A percentile compares a stretch with the other conserved stretches of the same genome.
These are phyloP conservation scores for Durotheca rogersii DNA, from an alignment of 495 filamentous ascomycete species.

Conservation along the genomic window DNA sequence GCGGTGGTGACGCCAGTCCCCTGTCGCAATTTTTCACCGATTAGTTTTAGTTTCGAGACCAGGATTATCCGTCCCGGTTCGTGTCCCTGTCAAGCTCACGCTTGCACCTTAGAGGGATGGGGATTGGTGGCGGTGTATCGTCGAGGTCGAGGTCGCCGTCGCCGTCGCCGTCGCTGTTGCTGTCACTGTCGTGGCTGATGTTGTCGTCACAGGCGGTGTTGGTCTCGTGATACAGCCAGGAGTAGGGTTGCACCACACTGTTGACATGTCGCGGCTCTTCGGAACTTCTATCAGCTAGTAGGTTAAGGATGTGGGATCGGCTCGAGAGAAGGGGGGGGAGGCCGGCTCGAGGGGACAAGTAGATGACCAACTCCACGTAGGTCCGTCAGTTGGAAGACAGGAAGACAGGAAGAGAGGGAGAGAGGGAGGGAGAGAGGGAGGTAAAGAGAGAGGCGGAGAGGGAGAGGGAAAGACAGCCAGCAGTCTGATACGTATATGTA, in stretches of 20 bases:
- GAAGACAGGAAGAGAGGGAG: not conserved
- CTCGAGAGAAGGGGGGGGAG: too few relatives aligned
- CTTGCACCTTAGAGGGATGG: too few relatives aligned
- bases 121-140: too few relatives aligned
- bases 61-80: not conserved
- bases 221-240: constrained; percentile 25
- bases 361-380: constrained; percentile 15
- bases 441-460: too few relatives aligned
- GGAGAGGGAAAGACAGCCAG: too few relatives aligned
- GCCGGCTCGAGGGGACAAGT: too few relatives aligned
- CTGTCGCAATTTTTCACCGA: constrained; percentile 2
- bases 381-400: not conserved
- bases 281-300: constrained; percentile 21
- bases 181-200: constrained; percentile 6
- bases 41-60: constrained; percentile 1
- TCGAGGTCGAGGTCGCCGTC: too few relatives aligned
- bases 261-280: constrained; percentile 31
- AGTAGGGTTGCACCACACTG: constrained; percentile 20
- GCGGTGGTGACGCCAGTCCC: constrained; percentile 5
- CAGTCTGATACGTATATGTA: too few relatives aligned
- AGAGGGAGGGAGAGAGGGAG: not conserved
- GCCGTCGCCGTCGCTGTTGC: constrained; percentile 5
- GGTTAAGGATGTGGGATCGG: constrained; percentile 7
- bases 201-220: constrained; percentile 7
- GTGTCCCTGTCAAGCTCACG: too few relatives aligned